Conservation (phyloP, 2,329 filamentous ascomycete species). For the Salinomyces thailandicus region DNA sequence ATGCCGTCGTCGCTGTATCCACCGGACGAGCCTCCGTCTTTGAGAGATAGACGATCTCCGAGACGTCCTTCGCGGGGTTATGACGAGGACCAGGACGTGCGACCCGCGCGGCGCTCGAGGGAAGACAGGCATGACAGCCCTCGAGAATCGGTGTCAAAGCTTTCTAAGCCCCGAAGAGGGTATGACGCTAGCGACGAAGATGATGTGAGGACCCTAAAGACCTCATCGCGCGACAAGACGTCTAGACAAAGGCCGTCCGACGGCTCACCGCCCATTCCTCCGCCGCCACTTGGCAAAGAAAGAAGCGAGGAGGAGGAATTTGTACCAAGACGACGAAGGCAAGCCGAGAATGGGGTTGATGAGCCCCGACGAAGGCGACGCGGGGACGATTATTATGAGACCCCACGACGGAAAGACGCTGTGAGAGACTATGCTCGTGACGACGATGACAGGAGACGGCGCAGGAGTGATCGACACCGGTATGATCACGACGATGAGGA, state of each 20-base stretch:
- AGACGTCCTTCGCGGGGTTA: constrained; percentile 6
- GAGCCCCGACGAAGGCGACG: constrained; percentile 1
- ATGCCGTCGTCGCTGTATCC: neutral
- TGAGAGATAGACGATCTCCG: constrained; percentile 10
- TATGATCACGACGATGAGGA: constrained; percentile 8
- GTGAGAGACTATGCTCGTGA: constrained; percentile 9
- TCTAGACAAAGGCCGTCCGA: constrained; percentile 2
- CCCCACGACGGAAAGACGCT: constrained; percentile 4
- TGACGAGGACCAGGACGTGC: constrained; percentile 11
- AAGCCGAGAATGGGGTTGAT: constrained; percentile 2
- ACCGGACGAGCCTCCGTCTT: constrained; percentile 10
- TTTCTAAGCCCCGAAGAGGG: constrained; percentile 9
- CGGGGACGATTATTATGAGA: constrained; percentile 2
- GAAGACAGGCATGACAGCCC: constrained; percentile 1
- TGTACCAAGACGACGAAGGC: constrained; percentile 1
- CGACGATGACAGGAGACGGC: constrained; percentile 2
- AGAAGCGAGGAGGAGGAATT: constrained; percentile 3
- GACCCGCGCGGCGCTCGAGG: constrained; percentile 1
- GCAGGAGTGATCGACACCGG: neutral
- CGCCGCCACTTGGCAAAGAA: constrained; percentile 10
- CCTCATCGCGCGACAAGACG: constrained; percentile 1
- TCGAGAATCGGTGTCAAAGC: neutral
- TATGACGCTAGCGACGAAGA: constrained; percentile 24
- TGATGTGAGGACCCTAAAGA: constrained; percentile 11
- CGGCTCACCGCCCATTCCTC: constrained; percentile 7